Evolutionary conservation across 345 rosid species (phyloP).

Genomic region (Mallotus nudiflorus): DNA sequence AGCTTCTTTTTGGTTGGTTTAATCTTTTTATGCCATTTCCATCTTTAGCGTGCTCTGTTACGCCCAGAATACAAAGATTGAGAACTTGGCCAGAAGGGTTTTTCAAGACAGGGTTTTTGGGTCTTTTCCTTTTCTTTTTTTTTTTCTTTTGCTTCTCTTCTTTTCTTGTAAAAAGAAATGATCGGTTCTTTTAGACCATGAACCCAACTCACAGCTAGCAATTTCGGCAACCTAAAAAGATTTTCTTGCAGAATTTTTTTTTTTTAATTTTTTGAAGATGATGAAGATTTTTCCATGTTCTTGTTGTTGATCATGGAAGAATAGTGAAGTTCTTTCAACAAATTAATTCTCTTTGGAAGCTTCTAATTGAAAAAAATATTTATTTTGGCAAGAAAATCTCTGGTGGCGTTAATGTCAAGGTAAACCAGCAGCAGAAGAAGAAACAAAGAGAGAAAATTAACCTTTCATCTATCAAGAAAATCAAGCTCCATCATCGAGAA

Average conservation of each 20-base stretch:
- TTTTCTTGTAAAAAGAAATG: slow-evolving; percentile 19
- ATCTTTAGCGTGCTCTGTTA: slow-evolving; percentile 23
- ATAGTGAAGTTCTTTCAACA: too few relatives aligned
- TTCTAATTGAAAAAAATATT: neutral
- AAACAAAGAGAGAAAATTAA: neutral
- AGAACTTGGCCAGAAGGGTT: slow-evolving; percentile 3
- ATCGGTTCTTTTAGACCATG: slow-evolving; percentile 12
- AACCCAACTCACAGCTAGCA: neutral
- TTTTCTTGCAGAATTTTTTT: neutral
- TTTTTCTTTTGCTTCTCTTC: too few relatives aligned
- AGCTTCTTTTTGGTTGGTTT: slow-evolving; percentile 21
- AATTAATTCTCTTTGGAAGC: neutral
- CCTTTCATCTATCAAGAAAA: too few relatives aligned
- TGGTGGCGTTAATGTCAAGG: slow-evolving; percentile 13
- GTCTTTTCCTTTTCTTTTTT: slow-evolving; percentile 2
- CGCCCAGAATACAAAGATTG: neutral
- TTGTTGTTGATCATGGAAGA: too few relatives aligned
- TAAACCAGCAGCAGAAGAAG: neutral
- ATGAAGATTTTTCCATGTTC: too few relatives aligned
- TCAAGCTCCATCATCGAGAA: neutral
- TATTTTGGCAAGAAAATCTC: neutral
- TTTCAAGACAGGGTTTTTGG: neutral
- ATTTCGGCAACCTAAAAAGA: neutral
- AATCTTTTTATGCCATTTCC: slow-evolving; percentile 16
- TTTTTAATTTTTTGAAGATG: too few relatives aligned